These are phyloP conservation scores for Antitrichia curtipendula DNA, from an alignment of 225 moss, liverwort and hornwort species.

Conservation along the genomic window DNA sequence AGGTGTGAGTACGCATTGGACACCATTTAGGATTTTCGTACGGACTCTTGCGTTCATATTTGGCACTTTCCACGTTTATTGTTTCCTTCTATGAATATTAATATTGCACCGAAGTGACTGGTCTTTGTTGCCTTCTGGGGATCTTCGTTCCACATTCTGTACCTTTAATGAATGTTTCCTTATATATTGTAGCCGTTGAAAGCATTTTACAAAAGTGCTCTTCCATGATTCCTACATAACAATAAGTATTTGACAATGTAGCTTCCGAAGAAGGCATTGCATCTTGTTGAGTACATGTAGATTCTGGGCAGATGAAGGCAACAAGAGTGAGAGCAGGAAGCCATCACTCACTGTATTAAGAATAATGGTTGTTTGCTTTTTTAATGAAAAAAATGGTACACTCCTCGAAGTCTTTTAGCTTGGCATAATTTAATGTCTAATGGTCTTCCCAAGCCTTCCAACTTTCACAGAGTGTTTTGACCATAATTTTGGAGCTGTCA, in stretches of 20 bases:
- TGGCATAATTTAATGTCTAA: neutral
- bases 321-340: neutral
- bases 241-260: neutral
- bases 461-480: neutral
- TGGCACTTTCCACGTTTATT: neutral
- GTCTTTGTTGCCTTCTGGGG: neutral
- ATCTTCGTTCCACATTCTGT: neutral
- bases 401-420: neutral
- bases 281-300: neutral
- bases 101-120: neutral
- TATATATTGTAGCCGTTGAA: neutral
- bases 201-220: neutral
- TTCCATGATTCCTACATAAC: neutral
- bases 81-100: neutral
- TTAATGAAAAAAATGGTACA: neutral
- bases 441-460: neutral
- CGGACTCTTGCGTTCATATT: neutral
- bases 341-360: neutral
- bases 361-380: neutral
- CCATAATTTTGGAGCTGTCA: neutral
- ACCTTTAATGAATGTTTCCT: neutral
- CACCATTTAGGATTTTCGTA: neutral
- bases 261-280: neutral
- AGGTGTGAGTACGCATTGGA: neutral
- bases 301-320: neutral